Conservation (phyloP, 208 protist species). For the Angomonas ambiguus region DNA sequence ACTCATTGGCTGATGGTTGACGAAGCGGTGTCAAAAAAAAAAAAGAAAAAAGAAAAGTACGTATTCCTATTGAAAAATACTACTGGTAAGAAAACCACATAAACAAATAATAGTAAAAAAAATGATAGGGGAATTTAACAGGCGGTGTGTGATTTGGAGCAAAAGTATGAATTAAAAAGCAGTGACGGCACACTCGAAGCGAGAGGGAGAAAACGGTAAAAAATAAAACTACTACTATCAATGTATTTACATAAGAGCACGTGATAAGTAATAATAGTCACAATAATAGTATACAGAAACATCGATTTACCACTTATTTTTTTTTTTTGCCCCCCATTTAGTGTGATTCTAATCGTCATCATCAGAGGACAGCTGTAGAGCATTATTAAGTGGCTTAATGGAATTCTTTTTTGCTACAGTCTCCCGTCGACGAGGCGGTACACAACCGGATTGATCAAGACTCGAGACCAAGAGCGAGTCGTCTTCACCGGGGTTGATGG, state of each 20-base stretch:
- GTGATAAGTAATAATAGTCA: background rate
- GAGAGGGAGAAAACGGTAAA: background rate
- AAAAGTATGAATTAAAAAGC: slow-evolving; percentile 1
- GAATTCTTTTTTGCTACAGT: background rate
- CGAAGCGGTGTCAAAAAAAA: background rate
- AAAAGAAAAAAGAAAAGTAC: slow-evolving; percentile 5
- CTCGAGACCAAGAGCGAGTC: background rate
- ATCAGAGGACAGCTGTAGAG: background rate
- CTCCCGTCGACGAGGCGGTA: background rate
- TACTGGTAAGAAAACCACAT: no score
- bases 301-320: background rate
- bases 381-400: background rate
- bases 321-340: background rate
- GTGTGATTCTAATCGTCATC: background rate
- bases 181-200: no score
- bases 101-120: background rate
- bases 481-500: background rate
- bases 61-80: background rate
- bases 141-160: no score
- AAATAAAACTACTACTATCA: background rate
- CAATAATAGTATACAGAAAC: background rate
- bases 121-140: background rate
- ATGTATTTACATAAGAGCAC: background rate
- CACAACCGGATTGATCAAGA: background rate
- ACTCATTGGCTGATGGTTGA: background rate